phyloP scores from a whole-genome alignment of 2,329 filamentous ascomycete species.

The Lachnellula cervina region DNA sequence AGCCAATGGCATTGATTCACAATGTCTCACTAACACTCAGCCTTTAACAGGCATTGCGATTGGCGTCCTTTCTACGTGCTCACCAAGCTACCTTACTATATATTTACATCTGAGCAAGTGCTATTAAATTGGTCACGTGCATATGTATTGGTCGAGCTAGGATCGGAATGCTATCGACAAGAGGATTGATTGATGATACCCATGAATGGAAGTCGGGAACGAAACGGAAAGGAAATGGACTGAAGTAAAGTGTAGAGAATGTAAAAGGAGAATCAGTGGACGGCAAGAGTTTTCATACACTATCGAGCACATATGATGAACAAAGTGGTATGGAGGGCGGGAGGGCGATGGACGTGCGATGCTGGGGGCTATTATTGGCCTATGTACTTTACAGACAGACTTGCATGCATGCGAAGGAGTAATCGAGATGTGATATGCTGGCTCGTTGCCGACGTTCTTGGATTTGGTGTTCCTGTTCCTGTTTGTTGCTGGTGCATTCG shows the following conservation, averaged over 20 bases:
- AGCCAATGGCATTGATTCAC: slow-evolving; percentile 65
- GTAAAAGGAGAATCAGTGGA: not conserved
- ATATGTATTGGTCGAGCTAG: not conserved
- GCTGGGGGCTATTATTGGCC: not conserved
- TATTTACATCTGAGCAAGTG: not conserved
- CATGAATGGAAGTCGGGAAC: not conserved
- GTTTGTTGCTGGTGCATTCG: too few species aligned
- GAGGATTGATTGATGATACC: slow-evolving; percentile 1
- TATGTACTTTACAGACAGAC: not conserved
- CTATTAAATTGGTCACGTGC: slow-evolving; percentile 1
- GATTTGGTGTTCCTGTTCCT: not conserved
- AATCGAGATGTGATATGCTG: slow-evolving; percentile 1
- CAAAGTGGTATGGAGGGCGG: not conserved
- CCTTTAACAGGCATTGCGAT: slow-evolving; percentile 16
- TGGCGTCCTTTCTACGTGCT: slow-evolving; percentile 6
- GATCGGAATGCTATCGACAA: not conserved
- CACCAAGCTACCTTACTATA: slow-evolving; percentile 8
- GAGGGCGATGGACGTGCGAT: not conserved
- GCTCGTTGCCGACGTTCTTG: not conserved
- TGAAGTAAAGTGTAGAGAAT: not conserved
- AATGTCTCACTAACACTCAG: not conserved
- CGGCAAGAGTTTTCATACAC: not conserved
- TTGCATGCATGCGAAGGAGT: not conserved
- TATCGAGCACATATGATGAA: not conserved
- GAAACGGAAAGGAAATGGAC: too few species aligned